A percentile compares a stretch with the other conserved stretches of the same genome.
Evolutionary conservation across 179 eudicot genomes (phyloP).

Genomic region (Corrigiola litoralis): DNA sequence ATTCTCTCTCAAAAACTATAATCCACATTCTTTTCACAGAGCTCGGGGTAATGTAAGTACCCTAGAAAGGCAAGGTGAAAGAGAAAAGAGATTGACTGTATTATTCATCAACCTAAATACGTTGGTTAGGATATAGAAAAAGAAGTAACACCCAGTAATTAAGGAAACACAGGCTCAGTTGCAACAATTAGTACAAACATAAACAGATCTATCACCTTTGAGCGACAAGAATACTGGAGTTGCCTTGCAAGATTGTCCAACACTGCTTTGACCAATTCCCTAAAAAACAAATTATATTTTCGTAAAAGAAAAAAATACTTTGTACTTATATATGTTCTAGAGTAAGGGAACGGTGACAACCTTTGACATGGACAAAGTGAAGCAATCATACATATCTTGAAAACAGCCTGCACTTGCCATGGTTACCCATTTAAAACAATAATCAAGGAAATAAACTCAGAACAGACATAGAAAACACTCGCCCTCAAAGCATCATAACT

Average conservation of each 20-base stretch:
- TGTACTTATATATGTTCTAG: not conserved
- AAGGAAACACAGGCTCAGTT: not conserved
- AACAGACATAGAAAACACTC: not conserved
- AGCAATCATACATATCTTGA: constrained; percentile 71
- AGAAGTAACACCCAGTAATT: not conserved
- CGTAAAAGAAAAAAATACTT: not conserved
- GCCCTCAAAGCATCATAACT: constrained; percentile 8
- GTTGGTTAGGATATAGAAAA: too few species aligned
- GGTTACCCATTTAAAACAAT: not conserved
- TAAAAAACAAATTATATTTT: constrained; percentile 26
- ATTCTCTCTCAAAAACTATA: too few species aligned
- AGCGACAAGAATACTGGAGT: constrained; percentile 55
- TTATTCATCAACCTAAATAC: too few species aligned
- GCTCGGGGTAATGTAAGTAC: too few species aligned
- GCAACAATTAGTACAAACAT: not conserved
- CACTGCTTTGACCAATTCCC: constrained; percentile 70
- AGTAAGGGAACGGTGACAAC: constrained; percentile 29
- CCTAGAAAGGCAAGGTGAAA: too few species aligned
- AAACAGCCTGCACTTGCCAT: constrained; percentile 66
- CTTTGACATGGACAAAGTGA: constrained; percentile 78
- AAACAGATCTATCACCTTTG: constrained; percentile 50
- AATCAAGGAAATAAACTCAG: not conserved
- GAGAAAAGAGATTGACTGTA: too few species aligned
- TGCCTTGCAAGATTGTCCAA: constrained; percentile 72
- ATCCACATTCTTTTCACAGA: too few species aligned